Base-by-base conservation (phyloP, 108 stramenopile species). In the Pseudonitzschia delicatissima region DNA sequence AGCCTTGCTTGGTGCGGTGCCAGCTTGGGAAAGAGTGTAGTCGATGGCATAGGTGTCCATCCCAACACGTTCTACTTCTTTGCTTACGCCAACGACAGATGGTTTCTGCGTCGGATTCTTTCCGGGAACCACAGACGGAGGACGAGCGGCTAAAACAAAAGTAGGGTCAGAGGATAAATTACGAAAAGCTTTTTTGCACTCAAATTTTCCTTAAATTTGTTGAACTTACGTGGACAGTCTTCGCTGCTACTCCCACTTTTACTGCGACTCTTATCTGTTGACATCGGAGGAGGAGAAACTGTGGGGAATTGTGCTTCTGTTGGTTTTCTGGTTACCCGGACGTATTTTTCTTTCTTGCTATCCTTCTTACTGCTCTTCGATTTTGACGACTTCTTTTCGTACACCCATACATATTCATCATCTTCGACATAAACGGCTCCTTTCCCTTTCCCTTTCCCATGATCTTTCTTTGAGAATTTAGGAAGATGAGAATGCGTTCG, bases 191-290 rank as follows among this genome's bases (percentile, higher is more conserved):
- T 37, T 39, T 5, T n/a, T n/a, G n/a, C n/a, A n/a, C n/a, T n/a
- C n/a, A 32, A 53, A 4, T 39, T 29, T 5, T 32, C 4, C 7
- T 66, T 9, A 17, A 53, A 12, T 4, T 2, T 6, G 4, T 53
- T 32, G 13, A 3, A 68, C 67, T 68, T 68, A 68, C 67, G 53
- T 57, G 40, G 29, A 29, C 53, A 55, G 40, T 68, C 67, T 11
- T 28, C 39, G 28, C 49, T 51, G 15, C 37, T 45, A 20, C 28
- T 32, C 15, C 8, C 42, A 32, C 45, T 47, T 5, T 64, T 15
- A 25, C 63, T 47, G 31, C 17, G 17, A 31, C 53, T 33, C 29
- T 33, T 29, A 3, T 33, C 2, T 5, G 6, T 17, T 23, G 36
- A 36, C 28, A 5, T 42, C 25, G 18, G 39, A 37, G 37, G 18